Conservation (phyloP, 2,329 filamentous ascomycete genomes). For the Emmonsiellopsis sp. region DNA sequence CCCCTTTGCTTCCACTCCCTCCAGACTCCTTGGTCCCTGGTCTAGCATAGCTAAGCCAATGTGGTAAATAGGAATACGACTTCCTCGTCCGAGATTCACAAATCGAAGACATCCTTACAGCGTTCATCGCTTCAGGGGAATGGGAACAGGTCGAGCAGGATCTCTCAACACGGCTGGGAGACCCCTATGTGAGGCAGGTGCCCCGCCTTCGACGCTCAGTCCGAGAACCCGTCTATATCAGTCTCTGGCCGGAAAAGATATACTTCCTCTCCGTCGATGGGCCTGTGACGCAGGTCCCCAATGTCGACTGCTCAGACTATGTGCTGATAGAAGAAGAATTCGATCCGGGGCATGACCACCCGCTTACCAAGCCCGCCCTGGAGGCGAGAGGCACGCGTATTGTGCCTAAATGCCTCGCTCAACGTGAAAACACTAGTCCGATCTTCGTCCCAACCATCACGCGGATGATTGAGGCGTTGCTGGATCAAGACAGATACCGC, state of each 20-base stretch:
- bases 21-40: background rate
- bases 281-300: background rate
- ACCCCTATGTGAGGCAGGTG: background rate
- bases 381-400: background rate
- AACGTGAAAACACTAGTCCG: background rate
- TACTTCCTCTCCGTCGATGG: constrained; percentile 3
- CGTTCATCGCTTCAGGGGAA: background rate
- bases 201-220: background rate
- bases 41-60: background rate
- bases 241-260: constrained; percentile 4
- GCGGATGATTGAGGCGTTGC: constrained; percentile 1
- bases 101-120: background rate
- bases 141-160: constrained; percentile 1
- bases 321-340: background rate
- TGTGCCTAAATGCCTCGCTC: background rate
- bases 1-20: background rate
- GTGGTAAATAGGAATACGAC: background rate
- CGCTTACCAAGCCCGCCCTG: background rate
- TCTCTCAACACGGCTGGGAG: background rate
- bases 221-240: background rate
- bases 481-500: constrained; percentile 1
- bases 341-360: background rate
- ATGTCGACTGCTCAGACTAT: background rate
- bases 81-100: constrained; percentile 1
- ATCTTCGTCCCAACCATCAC: constrained; percentile 2